Base-by-base conservation (phyloP, 2,329 filamentous ascomycete genomes). In the Cladophialophora chaetospira region DNA sequence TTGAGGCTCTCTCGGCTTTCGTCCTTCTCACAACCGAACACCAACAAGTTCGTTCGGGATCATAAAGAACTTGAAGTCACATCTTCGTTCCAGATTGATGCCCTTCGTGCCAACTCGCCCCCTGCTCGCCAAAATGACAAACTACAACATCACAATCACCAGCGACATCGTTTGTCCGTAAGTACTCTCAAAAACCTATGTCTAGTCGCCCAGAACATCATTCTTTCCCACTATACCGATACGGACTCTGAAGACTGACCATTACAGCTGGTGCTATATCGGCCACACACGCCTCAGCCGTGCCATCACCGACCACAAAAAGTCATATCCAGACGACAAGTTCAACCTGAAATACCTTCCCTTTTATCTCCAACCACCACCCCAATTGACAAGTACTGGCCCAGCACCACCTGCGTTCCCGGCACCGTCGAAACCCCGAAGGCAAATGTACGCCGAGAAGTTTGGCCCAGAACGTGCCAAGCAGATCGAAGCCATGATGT, bases 231-330 rank as follows among this genome's bases (percentile, higher is more conserved):
- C n/a, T n/a, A n/a, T n/a, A n/a, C n/a, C n/a, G n/a, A n/a, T n/a
- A 64, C n/a, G n/a, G n/a, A n/a, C n/a, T n/a, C n/a, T n/a, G n/a
- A n/a, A n/a, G n/a, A n/a, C n/a, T n/a, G n/a, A n/a, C n/a, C n/a
- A n/a, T n/a, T n/a, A n/a, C n/a, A n/a, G n/a, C n/a, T 83, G 77
- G 67, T 88, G 91, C 79, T 94, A 91, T 71, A 78, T 95, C 13
- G 91, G 90, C 72, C 88, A 89, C 69, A 85, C 85, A 62, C 85
- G 88, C 33, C 82, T 96, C 35, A 83, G 87, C 48, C 82, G 81
- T 60, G 89, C 88, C 60, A 93, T 96, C 59, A 70, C 77, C 6
- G 71, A 82, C 26, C 89, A 89, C 75, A 81, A 83, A 67, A 77
- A 81, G 66, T 76, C 79, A 35, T 77, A 89, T 64, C 84, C 87